A percentile compares a stretch with the other conserved stretches of the same genome.
Conservation (phyloP, 768 basidiomycete species). For the Kwoniella shandongensis region DNA sequence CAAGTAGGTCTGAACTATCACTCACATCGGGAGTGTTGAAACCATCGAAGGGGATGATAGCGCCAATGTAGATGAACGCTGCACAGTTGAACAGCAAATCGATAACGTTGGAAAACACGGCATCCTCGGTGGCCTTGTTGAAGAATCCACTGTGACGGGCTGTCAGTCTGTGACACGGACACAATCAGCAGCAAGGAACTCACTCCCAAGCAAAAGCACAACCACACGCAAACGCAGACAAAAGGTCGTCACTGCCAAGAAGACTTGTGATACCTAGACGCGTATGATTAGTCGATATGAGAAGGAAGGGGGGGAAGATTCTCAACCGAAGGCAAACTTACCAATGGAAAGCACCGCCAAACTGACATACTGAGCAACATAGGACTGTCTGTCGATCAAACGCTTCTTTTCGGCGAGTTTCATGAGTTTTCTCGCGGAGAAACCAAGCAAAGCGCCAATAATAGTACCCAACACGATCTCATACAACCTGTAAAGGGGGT, state of each 20-base stretch:
- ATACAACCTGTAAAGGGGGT: constrained; percentile 55
- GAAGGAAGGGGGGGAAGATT: background rate
- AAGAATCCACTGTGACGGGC: constrained; percentile 48
- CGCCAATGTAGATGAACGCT: constrained; percentile 90
- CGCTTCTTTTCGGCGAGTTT: constrained; percentile 83
- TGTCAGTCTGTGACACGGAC: background rate
- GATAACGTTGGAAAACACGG: constrained; percentile 92
- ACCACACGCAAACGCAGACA: constrained; percentile 92
- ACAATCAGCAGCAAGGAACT: constrained; percentile 54
- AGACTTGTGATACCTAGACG: constrained; percentile 73
- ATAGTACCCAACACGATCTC: constrained; percentile 73
- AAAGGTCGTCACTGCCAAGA: constrained; percentile 87
- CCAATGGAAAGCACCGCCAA: constrained; percentile 53
- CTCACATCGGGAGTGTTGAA: constrained; percentile 63
- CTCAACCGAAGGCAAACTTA: constrained; percentile 22
- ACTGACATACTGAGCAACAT: constrained; percentile 71
- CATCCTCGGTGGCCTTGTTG: constrained; percentile 81
- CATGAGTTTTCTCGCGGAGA: constrained; percentile 81
- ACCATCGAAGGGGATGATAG: constrained; percentile 89
- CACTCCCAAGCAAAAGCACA: constrained; percentile 96
- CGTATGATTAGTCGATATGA: constrained; percentile 54
- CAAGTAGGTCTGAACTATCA: constrained; percentile 4
- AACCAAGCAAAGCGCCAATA: constrained; percentile 74
- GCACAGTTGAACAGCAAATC: constrained; percentile 91
- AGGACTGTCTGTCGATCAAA: constrained; percentile 90